These are phyloP conservation scores for Diaporthe sp. DNA, from an alignment of 2,329 filamentous ascomycete genomes.

Conservation along the genomic window DNA sequence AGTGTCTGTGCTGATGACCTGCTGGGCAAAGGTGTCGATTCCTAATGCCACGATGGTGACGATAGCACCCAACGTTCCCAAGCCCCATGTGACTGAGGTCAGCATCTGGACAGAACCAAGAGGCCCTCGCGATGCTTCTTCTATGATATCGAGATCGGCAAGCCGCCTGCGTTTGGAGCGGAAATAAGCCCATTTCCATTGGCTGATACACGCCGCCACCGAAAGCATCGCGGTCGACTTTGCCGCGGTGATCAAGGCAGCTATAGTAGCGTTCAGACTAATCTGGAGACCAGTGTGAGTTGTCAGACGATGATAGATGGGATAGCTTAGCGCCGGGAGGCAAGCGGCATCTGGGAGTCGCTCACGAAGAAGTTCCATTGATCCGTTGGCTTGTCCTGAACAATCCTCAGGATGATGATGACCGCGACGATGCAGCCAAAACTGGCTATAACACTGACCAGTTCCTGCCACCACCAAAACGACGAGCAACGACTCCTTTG, in stretches of 20 bases:
- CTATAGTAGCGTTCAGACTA: constrained; percentile 14
- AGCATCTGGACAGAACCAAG: constrained; percentile 17
- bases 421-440: constrained; percentile 13
- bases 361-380: constrained; percentile 18
- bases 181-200: constrained; percentile 27
- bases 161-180: constrained; percentile 8
- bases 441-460: background rate
- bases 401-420: constrained; percentile 7
- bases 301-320: background rate
- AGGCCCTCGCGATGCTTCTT: constrained; percentile 13
- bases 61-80: background rate
- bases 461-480: constrained; percentile 20
- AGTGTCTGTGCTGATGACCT: constrained; percentile 5
- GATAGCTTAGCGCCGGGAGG: background rate
- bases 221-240: constrained; percentile 20
- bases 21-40: constrained; percentile 14
- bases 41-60: constrained; percentile 17
- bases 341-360: background rate
- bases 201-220: constrained; percentile 10
- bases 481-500: constrained; percentile 11
- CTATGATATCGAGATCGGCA: constrained; percentile 2
- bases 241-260: constrained; percentile 9
- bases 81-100: background rate
- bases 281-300: background rate
- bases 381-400: constrained; percentile 17